Base-by-base conservation (phyloP, 768 basidiomycete species). In the Boletus eberwhitei region DNA sequence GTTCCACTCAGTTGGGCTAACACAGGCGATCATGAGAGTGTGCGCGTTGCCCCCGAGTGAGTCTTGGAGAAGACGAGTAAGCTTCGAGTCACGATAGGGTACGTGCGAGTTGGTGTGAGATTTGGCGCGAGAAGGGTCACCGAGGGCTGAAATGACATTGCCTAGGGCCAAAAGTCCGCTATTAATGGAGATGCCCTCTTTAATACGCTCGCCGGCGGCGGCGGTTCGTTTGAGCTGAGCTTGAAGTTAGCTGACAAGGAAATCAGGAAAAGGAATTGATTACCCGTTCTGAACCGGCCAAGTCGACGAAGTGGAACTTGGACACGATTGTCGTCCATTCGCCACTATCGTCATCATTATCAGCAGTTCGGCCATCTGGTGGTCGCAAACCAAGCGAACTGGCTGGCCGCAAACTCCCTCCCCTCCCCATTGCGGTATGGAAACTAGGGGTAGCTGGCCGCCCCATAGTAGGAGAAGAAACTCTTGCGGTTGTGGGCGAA, bases 111-210 rank as follows among this genome's bases (percentile, higher is more conserved):
- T 86, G 22, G 88, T 90, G 64, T 90, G 78, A 19, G 89, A 84
- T 70, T 91, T 91, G 36, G 88, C 86, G 49, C 91, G 85, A 39
- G 89, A 79, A 31, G 96, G 96, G 72, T 98, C 96, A 8, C 93
- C 96, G 19, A 98, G 86, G 0, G 95, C 93, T 57, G 96, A 98
- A 55, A 99, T 98, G 64, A 99, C 97, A 71, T 99, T 99, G 43
- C 97, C 97, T 21, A 99, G 82, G 17, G 97, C 96, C 35, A 94
- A 81, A 34, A 99, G 84, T 56, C 97, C 97, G 57, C 91, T 90
- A 76, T 99, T 99, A 76, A 98, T 98, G 29, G 93, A 93, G 50
- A 97, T 97, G n/a, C 96, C 96, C 74, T 98, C 97, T 71, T 93
- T 98, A 72, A 96, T 92, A 52, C 96, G 88, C 59, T 98, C 96